Conservation (phyloP, 2,329 filamentous ascomycete species). For the Trichoderma sp. region DNA sequence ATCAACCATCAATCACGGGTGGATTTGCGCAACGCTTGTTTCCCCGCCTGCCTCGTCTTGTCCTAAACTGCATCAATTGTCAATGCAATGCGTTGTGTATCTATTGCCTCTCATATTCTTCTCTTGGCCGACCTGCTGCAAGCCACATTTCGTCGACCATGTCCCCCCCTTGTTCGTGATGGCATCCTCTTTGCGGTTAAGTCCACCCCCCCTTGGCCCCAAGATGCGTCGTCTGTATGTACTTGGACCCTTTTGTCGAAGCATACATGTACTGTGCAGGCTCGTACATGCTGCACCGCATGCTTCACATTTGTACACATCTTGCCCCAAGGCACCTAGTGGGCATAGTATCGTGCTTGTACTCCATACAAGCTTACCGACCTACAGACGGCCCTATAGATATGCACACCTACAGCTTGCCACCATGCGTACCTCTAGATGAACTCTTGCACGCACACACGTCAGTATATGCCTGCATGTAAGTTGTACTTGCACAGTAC, state of each 20-base stretch:
- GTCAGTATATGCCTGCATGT: background rate
- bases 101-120: background rate
- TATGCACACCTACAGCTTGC: background rate
- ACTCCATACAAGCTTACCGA: background rate
- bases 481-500: background rate
- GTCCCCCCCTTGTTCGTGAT: background rate
- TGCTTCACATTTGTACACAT: background rate
- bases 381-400: background rate
- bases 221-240: background rate
- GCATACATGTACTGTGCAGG: background rate
- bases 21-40: background rate
- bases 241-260: constrained; percentile 1
- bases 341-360: background rate
- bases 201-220: background rate
- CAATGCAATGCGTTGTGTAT: background rate
- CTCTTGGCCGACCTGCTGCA: background rate
- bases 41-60: background rate
- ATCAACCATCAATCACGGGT: background rate
- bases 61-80: background rate
- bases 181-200: background rate
- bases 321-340: background rate
- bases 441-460: background rate
- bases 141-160: background rate
- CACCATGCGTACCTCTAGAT: background rate
- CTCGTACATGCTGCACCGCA: background rate